Base-by-base conservation (phyloP, 2,329 filamentous ascomycete species). In the Neurospora sp. region DNA sequence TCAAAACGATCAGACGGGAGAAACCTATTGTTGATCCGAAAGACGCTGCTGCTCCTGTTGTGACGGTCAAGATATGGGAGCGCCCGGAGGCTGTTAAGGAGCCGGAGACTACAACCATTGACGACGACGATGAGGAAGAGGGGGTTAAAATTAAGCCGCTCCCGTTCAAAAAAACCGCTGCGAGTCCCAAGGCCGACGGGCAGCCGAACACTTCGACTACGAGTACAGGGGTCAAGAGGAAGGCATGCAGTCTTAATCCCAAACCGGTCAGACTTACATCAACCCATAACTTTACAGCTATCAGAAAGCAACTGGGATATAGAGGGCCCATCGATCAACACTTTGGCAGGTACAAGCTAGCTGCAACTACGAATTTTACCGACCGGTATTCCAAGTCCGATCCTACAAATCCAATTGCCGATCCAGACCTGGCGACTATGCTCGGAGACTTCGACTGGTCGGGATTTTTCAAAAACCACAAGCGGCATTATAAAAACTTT, bases 1-100 rank as follows among this genome's bases (percentile, higher is more conserved):
- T 75, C 40, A 28, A 74, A 13, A 72, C 67, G 13, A 74, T 75
- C 67, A 38, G 40, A 6, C 70, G 70, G 10, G 66, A 70, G 1
- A 11, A 36, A 6, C 73, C 73, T 0, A 69, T 74, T 1, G 17
- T 74, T 4, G 40, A 72, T 39, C 19, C 67, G 4, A 46, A 19
- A 17, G 39, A 17, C 10, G 40, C 38, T 11, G 62, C 10, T 15
- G 67, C 28, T 38, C 33, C 8, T 0, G 36, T 68, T 13, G n/a
- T 6, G 11, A 46, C 17, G 5, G 10, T 72, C 13, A 7, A 46
- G 1, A 11, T 72, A 13, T 69, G 40, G 46, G 68, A 66, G 33
- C 52, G 10, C 8, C 62, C 67, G 58, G 52, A 15, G 33, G 17
- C 67, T n/a, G 28, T 33, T 33, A 58, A 8, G 23, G 23, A 58